Percentiles rank a stretch among this genome's conserved stretches.
phyloP scores from a whole-genome alignment of 2,329 filamentous ascomycete species.

The Cordyceps militaris region DNA sequence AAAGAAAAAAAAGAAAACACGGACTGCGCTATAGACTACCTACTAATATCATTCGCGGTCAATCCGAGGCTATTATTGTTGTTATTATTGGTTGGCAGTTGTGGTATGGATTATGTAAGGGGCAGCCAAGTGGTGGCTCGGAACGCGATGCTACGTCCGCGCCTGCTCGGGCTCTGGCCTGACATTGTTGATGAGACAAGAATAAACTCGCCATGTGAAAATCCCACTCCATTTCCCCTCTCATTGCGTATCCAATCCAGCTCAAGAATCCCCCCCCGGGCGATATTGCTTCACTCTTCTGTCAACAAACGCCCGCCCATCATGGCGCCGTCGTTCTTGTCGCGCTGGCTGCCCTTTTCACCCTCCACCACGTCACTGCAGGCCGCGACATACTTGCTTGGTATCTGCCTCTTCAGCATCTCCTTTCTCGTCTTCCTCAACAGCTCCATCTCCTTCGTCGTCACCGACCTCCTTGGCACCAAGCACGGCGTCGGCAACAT shows the following conservation, averaged over 20 bases:
- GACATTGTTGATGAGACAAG: background rate
- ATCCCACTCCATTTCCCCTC: background rate
- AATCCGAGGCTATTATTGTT: background rate
- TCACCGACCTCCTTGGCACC: slow-evolving; percentile 73
- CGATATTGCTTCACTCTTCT: background rate
- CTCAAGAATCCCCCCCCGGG: no score
- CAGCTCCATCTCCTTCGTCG: slow-evolving; percentile 74
- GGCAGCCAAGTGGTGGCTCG: background rate
- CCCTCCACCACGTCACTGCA: slow-evolving; percentile 53
- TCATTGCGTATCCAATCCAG: background rate
- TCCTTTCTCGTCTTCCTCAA: slow-evolving; percentile 87
- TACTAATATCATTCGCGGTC: background rate
- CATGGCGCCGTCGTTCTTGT: slow-evolving; percentile 29
- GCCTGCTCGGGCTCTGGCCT: slow-evolving; percentile 1
- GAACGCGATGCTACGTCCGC: slow-evolving; percentile 13
- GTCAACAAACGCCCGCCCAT: slow-evolving; percentile 3
- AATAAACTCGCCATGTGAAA: slow-evolving; percentile 8
- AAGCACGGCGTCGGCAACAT: slow-evolving; percentile 69
- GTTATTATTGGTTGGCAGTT: background rate
- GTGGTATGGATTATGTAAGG: slow-evolving; percentile 11
- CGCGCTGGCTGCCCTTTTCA: slow-evolving; percentile 50
- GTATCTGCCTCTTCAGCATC: slow-evolving; percentile 79
- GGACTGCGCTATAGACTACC: background rate
- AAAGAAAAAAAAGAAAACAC: no score
- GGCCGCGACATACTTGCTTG: slow-evolving; percentile 69